These are phyloP conservation scores for Dryas drummondii DNA, from an alignment of 306 rosid species.

Conservation along the genomic window DNA sequence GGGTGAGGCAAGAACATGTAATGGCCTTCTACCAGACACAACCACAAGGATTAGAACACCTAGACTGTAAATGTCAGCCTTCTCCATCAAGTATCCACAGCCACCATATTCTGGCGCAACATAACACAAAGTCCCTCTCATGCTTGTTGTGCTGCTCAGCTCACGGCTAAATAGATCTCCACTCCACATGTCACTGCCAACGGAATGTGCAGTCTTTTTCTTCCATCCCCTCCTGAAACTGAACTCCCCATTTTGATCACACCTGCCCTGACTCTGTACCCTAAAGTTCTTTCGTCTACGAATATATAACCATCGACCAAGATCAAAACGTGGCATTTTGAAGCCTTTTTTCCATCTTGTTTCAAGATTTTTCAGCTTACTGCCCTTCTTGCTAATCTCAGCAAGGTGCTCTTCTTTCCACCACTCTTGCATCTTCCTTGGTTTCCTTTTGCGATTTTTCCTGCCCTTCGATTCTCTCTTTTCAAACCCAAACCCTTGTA, in stretches of 20 bases:
- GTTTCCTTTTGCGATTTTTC: slow-evolving; percentile 62
- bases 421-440: slow-evolving; percentile 92
- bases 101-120: slow-evolving; percentile 95
- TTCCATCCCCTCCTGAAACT: slow-evolving; percentile 91
- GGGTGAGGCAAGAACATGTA: slow-evolving; percentile 87
- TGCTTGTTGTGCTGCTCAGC: slow-evolving; percentile 97
- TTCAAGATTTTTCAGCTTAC: slow-evolving; percentile 47
- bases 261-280: slow-evolving; percentile 42
- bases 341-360: slow-evolving; percentile 66
- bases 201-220: slow-evolving; percentile 58
- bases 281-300: slow-evolving; percentile 41
- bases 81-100: slow-evolving; percentile 78
- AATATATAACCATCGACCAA: slow-evolving; percentile 61
- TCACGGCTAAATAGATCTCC: slow-evolving; percentile 91
- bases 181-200: slow-evolving; percentile 79
- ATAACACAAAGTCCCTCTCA: slow-evolving; percentile 91
- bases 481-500: slow-evolving; percentile 37
- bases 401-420: slow-evolving; percentile 94
- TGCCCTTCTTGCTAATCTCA: slow-evolving; percentile 75
- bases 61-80: slow-evolving; percentile 88
- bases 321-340: slow-evolving; percentile 71
- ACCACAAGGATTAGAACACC: slow-evolving; percentile 90
- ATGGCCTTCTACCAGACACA: slow-evolving; percentile 89
- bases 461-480: slow-evolving; percentile 45
- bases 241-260: slow-evolving; percentile 72